phyloP scores from a whole-genome alignment of 2,329 filamentous ascomycete genomes.

The Neonectria faginata region DNA sequence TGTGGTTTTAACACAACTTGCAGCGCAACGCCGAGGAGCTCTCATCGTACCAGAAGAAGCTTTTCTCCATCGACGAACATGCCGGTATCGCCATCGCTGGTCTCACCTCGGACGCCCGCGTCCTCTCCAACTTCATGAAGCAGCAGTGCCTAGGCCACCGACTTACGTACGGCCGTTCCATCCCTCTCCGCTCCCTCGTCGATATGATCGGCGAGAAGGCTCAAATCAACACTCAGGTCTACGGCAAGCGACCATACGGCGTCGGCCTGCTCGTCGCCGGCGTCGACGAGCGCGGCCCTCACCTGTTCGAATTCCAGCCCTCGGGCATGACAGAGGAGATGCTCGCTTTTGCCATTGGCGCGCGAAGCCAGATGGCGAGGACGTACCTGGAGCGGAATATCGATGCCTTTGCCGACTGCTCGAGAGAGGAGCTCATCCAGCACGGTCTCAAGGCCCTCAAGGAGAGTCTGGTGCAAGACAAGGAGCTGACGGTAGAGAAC shows the following conservation, averaged over 20 bases:
- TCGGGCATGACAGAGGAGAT: slow-evolving; percentile 97
- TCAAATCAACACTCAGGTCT: slow-evolving; percentile 97
- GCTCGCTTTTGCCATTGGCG: slow-evolving; percentile 94
- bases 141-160: slow-evolving; percentile 96
- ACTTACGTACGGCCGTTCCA: slow-evolving; percentile 94
- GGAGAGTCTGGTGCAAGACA: slow-evolving; percentile 96
- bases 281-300: slow-evolving; percentile 92
- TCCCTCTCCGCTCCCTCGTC: slow-evolving; percentile 90
- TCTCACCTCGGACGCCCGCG: slow-evolving; percentile 95
- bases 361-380: slow-evolving; percentile 95
- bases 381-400: slow-evolving; percentile 96
- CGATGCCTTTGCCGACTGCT: slow-evolving; percentile 81
- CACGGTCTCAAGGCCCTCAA: slow-evolving; percentile 93
- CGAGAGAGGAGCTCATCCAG: slow-evolving; percentile 86
- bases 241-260: slow-evolving; percentile 95
- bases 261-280: slow-evolving; percentile 93
- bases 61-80: slow-evolving; percentile 96
- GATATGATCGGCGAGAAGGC: slow-evolving; percentile 95
- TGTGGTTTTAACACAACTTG: slow-evolving; percentile 24
- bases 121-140: slow-evolving; percentile 99
- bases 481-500: slow-evolving; percentile 97
- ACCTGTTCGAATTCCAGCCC: slow-evolving; percentile 98
- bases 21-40: slow-evolving; percentile 99
- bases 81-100: slow-evolving; percentile 95
- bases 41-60: slow-evolving; percentile 99